Percentiles rank a stretch among this genome's conserved stretches.
These are phyloP conservation scores for Piloderma croceum DNA, from an alignment of 768 basidiomycete species.

Conservation along the genomic window DNA sequence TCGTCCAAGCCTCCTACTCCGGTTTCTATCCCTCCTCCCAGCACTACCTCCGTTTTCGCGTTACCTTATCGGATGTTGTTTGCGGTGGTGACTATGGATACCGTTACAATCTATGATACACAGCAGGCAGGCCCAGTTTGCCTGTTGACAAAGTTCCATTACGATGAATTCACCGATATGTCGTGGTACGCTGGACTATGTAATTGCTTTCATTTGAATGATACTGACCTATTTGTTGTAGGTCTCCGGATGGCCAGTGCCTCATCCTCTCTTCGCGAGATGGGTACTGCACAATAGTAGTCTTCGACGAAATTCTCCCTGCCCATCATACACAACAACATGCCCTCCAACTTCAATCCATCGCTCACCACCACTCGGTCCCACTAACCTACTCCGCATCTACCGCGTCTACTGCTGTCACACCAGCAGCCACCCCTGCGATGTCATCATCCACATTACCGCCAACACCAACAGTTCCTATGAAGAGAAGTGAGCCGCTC, in stretches of 20 bases:
- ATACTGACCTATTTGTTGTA: constrained; percentile 25
- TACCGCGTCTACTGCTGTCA: constrained; percentile 23
- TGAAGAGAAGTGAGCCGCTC: constrained; percentile 34
- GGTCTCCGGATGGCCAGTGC: constrained; percentile 95
- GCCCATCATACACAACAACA: constrained; percentile 88
- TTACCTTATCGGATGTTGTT: constrained; percentile 92
- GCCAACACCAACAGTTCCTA: constrained; percentile 25
- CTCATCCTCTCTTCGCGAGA: constrained; percentile 89
- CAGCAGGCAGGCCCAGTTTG: constrained; percentile 92
- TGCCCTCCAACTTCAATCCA: constrained; percentile 82
- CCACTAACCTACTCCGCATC: constrained; percentile 41
- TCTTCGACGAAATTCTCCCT: constrained; percentile 91
- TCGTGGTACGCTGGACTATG: constrained; percentile 62
- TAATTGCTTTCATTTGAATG: constrained; percentile 4
- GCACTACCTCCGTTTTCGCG: constrained; percentile 69
- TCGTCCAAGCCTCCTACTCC: constrained; percentile 52
- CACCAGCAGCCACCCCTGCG: constrained; percentile 33
- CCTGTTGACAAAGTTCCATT: constrained; percentile 89
- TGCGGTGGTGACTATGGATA: constrained; percentile 95
- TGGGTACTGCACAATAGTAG: constrained; percentile 92
- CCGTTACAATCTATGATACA: constrained; percentile 91
- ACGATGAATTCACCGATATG: constrained; percentile 96
- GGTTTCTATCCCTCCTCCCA: constrained; percentile 26
- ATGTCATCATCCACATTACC: constrained; percentile 28
- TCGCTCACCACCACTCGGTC: constrained; percentile 79